Evolutionary conservation across 192 early-diverging fungal genomes (phyloP).

Genomic region (Globomyces pollinis-pini): DNA sequence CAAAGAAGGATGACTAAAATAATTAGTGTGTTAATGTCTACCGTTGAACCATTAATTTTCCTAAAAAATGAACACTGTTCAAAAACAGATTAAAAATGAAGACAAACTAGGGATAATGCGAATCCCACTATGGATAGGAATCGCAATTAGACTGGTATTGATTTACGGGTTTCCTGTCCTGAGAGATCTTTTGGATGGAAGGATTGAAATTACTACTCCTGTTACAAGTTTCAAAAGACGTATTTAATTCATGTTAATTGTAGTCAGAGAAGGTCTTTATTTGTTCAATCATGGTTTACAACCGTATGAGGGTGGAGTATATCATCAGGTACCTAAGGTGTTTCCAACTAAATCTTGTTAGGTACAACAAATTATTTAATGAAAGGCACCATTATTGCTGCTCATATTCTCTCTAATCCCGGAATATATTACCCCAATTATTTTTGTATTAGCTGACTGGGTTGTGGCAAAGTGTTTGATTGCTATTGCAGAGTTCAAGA

Average conservation of each 20-base stretch:
- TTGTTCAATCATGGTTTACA: constrained; percentile 64
- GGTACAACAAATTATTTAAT: constrained; percentile 1
- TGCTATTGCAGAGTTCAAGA: background rate
- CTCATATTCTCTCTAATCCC: constrained; percentile 49
- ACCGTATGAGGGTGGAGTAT: constrained; percentile 82
- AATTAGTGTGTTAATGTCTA: too few species aligned
- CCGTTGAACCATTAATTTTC: too few species aligned
- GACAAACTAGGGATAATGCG: background rate
- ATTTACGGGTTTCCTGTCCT: background rate
- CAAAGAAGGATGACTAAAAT: too few species aligned
- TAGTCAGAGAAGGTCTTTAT: constrained; percentile 81
- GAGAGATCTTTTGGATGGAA: constrained; percentile 4
- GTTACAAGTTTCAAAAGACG: constrained; percentile 79
- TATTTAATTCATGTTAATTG: constrained; percentile 25
- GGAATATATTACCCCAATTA: background rate
- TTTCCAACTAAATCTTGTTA: constrained; percentile 5
- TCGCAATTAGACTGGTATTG: background rate
- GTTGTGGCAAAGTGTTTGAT: background rate
- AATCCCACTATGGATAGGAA: background rate
- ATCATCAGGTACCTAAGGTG: constrained; percentile 57
- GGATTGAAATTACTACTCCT: constrained; percentile 73
- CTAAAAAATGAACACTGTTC: background rate
- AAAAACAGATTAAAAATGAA: background rate
- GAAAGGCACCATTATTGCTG: constrained; percentile 63
- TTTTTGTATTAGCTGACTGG: background rate